Conservation (phyloP, 108 stramenopile species). For the Cyclotella kingstonii region DNA sequence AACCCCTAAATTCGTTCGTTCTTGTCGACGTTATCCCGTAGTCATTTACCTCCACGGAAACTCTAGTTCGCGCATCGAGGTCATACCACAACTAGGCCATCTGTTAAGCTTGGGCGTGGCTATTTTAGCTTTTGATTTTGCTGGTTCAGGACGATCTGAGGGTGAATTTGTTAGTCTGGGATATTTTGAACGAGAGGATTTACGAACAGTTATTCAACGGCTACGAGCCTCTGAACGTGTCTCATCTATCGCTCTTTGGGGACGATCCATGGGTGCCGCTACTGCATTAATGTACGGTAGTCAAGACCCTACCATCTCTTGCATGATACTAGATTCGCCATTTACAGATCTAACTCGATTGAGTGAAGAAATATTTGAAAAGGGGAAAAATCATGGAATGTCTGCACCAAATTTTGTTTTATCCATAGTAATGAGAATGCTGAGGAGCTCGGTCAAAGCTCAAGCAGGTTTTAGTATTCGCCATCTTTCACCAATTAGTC, state of each 20-base stretch:
- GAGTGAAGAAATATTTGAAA: slow-evolving; percentile 72
- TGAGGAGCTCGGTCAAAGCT: slow-evolving; percentile 51
- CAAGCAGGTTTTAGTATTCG: slow-evolving; percentile 57
- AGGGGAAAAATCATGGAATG: slow-evolving; percentile 55
- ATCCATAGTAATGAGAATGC: slow-evolving; percentile 48
- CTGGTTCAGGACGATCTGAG: slow-evolving; percentile 68
- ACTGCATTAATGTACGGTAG: slow-evolving; percentile 83
- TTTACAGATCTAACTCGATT: slow-evolving; percentile 69
- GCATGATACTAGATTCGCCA: slow-evolving; percentile 80
- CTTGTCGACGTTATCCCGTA: slow-evolving; percentile 43
- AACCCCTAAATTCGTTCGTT: not conserved
- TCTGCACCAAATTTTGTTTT: slow-evolving; percentile 38
- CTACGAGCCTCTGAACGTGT: slow-evolving; percentile 52
- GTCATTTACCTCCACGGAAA: slow-evolving; percentile 97
- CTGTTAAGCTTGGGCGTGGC: slow-evolving; percentile 71
- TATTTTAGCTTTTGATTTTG: slow-evolving; percentile 80
- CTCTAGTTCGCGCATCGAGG: slow-evolving; percentile 84
- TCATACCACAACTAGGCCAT: slow-evolving; percentile 85
- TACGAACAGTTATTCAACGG: slow-evolving; percentile 48
- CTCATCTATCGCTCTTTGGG: slow-evolving; percentile 78
- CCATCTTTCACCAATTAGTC: slow-evolving; percentile 56
- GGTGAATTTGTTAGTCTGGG: slow-evolving; percentile 83
- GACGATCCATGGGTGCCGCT: slow-evolving; percentile 87
- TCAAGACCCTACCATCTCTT: slow-evolving; percentile 62
- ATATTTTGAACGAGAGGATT: slow-evolving; percentile 78